Evolutionary conservation across 2,329 filamentous ascomycete genomes (phyloP).

Genomic region (Coleophoma eucalyptorum): DNA sequence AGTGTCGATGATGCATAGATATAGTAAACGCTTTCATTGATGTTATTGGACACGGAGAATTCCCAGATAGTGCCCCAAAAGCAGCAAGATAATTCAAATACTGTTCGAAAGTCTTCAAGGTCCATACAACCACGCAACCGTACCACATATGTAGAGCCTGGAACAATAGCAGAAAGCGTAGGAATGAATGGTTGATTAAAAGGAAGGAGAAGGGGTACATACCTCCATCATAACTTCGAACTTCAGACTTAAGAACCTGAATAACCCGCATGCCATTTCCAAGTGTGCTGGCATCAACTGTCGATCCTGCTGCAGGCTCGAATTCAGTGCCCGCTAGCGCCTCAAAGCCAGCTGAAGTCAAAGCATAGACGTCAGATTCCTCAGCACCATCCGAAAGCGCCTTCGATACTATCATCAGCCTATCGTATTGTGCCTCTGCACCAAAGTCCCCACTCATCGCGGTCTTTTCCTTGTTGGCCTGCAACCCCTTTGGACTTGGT

Average conservation of each 20-base stretch:
- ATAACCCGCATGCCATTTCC: slow-evolving; percentile 78
- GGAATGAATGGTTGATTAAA: background rate
- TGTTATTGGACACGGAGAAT: slow-evolving; percentile 32
- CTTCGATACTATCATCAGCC: slow-evolving; percentile 81
- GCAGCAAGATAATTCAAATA: too few relatives aligned
- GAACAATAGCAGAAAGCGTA: slow-evolving; percentile 2
- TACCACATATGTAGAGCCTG: too few relatives aligned
- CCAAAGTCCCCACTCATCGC: slow-evolving; percentile 48
- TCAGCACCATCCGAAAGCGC: slow-evolving; percentile 60
- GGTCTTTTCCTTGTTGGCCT: slow-evolving; percentile 41
- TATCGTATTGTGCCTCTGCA: slow-evolving; percentile 62
- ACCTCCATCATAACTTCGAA: slow-evolving; percentile 89
- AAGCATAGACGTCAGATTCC: slow-evolving; percentile 72
- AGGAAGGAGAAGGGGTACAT: slow-evolving; percentile 33
- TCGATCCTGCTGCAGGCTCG: slow-evolving; percentile 82
- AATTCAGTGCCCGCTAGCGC: slow-evolving; percentile 82
- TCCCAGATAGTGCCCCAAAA: slow-evolving; percentile 28
- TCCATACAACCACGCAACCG: too few relatives aligned
- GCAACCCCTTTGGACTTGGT: slow-evolving; percentile 57
- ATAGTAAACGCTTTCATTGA: slow-evolving; percentile 32
- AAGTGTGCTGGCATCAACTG: slow-evolving; percentile 80
- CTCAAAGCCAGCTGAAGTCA: slow-evolving; percentile 71
- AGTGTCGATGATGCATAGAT: slow-evolving; percentile 20
- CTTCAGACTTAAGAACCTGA: slow-evolving; percentile 81
- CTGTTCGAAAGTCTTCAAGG: too few relatives aligned